Percentiles rank a stretch among this genome's conserved stretches.
These are phyloP conservation scores for Plasmodium blacklocki DNA, from an alignment of 169 alveolate genomes.

Conservation along the genomic window DNA sequence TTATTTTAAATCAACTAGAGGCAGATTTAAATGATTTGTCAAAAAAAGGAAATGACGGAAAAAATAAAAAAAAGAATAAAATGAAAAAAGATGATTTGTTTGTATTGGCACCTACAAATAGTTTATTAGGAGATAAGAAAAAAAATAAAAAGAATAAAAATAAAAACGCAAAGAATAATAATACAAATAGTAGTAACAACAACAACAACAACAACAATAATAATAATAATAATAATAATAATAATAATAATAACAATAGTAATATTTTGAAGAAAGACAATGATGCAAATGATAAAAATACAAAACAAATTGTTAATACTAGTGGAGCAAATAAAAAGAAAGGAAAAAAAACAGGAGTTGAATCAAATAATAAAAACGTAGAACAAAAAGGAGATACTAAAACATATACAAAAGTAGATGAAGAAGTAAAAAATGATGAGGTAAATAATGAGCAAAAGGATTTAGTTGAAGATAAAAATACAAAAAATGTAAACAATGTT, in stretches of 20 bases:
- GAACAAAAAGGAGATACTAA: conserved; percentile 18
- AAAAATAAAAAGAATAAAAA: conserved; percentile 64
- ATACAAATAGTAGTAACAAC: conserved; percentile 11
- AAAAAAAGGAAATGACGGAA: conserved; percentile 58
- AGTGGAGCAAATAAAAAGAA: conserved; percentile 13
- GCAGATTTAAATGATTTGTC: conserved; percentile 51
- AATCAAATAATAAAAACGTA: conserved; percentile 9
- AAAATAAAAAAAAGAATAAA: conserved; percentile 58
- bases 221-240: conserved; percentile 1
- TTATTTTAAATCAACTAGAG: conserved; percentile 49
- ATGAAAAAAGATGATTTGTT: conserved; percentile 31
- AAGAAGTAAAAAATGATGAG: not conserved
- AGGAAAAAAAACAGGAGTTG: conserved; percentile 15
- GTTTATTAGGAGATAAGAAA: conserved; percentile 23
- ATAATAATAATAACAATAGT: not conserved
- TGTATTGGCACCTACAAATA: not conserved
- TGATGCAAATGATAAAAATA: conserved; percentile 7
- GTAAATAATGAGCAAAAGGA: not conserved
- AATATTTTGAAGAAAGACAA: not conserved
- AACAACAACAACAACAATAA: not conserved
- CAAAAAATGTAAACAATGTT: not conserved
- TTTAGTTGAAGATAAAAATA: conserved; percentile 6
- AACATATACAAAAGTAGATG: not conserved
- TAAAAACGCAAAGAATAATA: conserved; percentile 36
- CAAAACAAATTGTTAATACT: not conserved